These are phyloP conservation scores for Batkoa obscura DNA, from an alignment of 371 early-diverging fungal genomes.

Conservation along the genomic window DNA sequence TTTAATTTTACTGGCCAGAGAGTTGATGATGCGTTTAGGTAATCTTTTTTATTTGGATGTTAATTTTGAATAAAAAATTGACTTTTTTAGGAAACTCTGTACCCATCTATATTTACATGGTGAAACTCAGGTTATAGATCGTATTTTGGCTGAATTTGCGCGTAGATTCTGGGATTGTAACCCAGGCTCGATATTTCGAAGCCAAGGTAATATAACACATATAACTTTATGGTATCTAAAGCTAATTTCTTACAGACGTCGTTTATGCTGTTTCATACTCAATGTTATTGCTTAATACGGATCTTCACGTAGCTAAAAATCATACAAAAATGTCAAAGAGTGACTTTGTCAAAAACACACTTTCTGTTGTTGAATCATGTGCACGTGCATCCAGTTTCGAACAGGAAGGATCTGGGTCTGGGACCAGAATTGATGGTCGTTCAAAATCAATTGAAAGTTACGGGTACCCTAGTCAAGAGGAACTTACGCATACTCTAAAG, in stretches of 20 bases:
- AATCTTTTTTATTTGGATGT: slow-evolving; percentile 3
- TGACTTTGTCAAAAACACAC: slow-evolving; percentile 37
- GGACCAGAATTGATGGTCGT: neutral
- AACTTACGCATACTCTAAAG: slow-evolving; percentile 1
- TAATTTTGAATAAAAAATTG: neutral
- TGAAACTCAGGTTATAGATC: slow-evolving; percentile 81
- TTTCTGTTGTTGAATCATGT: slow-evolving; percentile 25
- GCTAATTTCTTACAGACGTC: slow-evolving; percentile 18
- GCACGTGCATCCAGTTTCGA: neutral
- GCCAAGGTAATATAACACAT: slow-evolving; percentile 5
- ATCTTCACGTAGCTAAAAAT: slow-evolving; percentile 65
- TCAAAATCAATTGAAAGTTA: slow-evolving; percentile 1
- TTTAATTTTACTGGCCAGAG: slow-evolving; percentile 48
- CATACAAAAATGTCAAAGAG: slow-evolving; percentile 33
- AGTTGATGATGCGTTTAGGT: slow-evolving; percentile 66
- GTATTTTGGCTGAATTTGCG: slow-evolving; percentile 65
- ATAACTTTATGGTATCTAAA: too few species aligned
- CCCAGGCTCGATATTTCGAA: slow-evolving; percentile 28
- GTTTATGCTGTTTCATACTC: slow-evolving; percentile 77
- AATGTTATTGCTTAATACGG: slow-evolving; percentile 75
- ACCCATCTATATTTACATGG: slow-evolving; percentile 61
- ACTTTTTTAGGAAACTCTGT: slow-evolving; percentile 29
- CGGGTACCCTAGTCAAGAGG: slow-evolving; percentile 6
- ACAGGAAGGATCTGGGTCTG: slow-evolving; percentile 7
- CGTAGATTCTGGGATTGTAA: slow-evolving; percentile 67